phyloP scores from a whole-genome alignment of 2,329 filamentous ascomycete species.

The Leptographium lundbergii region DNA sequence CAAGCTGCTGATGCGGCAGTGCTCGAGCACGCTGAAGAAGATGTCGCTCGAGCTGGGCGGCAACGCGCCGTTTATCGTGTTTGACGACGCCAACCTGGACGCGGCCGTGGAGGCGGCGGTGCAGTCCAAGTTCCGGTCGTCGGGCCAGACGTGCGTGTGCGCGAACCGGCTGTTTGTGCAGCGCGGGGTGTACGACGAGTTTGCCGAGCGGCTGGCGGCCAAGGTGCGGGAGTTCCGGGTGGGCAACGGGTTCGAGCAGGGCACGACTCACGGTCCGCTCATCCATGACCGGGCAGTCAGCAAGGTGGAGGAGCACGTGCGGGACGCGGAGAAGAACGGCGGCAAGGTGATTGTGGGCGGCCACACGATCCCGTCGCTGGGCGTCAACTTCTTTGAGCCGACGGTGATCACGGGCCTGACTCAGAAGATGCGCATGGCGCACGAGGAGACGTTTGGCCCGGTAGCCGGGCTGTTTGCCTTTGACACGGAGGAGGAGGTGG shows the following conservation, averaged over 20 bases:
- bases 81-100: conserved; percentile 87
- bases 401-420: conserved; percentile 85
- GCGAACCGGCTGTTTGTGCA: conserved; percentile 78
- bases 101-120: conserved; percentile 72
- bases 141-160: conserved; percentile 91
- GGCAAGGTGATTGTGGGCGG: conserved; percentile 66
- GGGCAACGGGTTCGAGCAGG: conserved; percentile 58
- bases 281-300: conserved; percentile 72
- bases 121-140: conserved; percentile 82
- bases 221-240: conserved; percentile 66
- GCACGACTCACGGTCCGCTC: conserved; percentile 66
- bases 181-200: conserved; percentile 63
- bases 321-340: conserved; percentile 67
- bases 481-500: conserved; percentile 76
- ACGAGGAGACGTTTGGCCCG: conserved; percentile 91
- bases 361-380: conserved; percentile 58
- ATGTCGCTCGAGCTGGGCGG: conserved; percentile 83
- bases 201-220: conserved; percentile 54
- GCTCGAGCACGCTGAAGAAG: conserved; percentile 69
- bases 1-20: conserved; percentile 79
- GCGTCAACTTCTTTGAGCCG: conserved; percentile 77
- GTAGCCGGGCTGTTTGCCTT: conserved; percentile 86
- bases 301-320: conserved; percentile 71
- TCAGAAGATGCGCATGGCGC: conserved; percentile 67
- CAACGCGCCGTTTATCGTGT: conserved; percentile 93